Evolutionary conservation across 2,329 filamentous ascomycete genomes (phyloP), one percentile per base, ranked within the genome.

Genomic region (Beauveria caledonica): DNA sequence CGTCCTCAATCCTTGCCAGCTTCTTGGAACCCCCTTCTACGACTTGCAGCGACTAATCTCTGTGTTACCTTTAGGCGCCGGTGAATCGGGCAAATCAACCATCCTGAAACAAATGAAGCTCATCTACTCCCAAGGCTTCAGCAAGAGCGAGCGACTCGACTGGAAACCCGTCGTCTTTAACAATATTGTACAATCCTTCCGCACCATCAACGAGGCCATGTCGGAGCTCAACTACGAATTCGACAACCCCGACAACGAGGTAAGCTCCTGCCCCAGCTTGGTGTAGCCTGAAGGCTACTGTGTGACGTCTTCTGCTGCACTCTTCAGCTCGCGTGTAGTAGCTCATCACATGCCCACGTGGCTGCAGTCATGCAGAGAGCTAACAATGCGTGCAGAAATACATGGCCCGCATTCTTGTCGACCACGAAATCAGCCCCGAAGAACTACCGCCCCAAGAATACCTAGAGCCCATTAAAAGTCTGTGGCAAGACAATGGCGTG

Each of bases 81-180:
- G 93, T 71, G 93, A 97, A 89, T 76, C 75, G 50, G 75, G 93
- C 66, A 97, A 97, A 77, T 97, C 93, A 9, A 97, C 93, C 1
- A 92, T 97, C 62, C 84, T 97, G 66, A 97, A 97, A 79, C 93
- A 97, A 80, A 97, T 99, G 94, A 93, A 93, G 74, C 86, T 99
- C 74, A 97, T 99, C 68, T 94, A 97, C 73, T 86, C 91, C 15
- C 87, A 92, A 73, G 93, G 94, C 55, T 97, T 97, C 77, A 90
- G 86, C 70, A 89, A 90, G 69, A 86, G 85, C 65, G 94, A 97
- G 74, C 90, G 92, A 73, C 86, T 95, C 65, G 91, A 97, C 79
- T 96, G 91, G 83, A 92, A 94, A 68, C 89, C 92, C 17, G 92
- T 97, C 69, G 92, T 97, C 66, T 97, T 97, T 76, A 92, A 88